Percentiles rank a stretch among this genome's conserved stretches.
Conservation (phyloP, 163 green algal genomes). For the Volvox carteri region DNA sequence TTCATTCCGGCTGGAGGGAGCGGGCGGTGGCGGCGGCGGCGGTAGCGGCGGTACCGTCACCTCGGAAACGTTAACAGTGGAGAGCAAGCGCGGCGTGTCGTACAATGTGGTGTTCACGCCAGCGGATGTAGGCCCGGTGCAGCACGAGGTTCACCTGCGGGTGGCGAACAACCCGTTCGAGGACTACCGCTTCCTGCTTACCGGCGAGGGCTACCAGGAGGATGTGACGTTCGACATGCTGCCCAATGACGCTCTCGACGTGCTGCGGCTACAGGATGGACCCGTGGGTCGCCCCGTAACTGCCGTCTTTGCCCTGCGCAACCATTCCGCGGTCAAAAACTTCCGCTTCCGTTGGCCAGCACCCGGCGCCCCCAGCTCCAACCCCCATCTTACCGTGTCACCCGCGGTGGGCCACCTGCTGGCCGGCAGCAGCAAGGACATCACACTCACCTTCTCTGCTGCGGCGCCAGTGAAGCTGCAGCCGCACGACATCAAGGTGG, state of each 20-base stretch:
- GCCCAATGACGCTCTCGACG: conserved; percentile 70
- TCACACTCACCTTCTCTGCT: conserved; percentile 75
- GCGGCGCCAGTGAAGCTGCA: conserved; percentile 69
- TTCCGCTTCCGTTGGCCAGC: conserved; percentile 78
- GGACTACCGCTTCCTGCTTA: conserved; percentile 67
- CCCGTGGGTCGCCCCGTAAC: conserved; percentile 60
- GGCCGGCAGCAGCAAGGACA: conserved; percentile 70
- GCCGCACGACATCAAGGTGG: conserved; percentile 67
- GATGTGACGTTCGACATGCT: conserved; percentile 81
- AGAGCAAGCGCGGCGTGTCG: conserved; percentile 69
- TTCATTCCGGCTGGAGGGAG: conserved; percentile 72
- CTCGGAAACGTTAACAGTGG: conserved; percentile 69
- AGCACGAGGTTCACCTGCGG: conserved; percentile 66
- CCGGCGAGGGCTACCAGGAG: conserved; percentile 83
- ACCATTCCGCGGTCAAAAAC: conserved; percentile 69
- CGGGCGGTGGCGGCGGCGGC: conserved; percentile 52
- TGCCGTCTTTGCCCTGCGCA: conserved; percentile 73
- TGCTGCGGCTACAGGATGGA: conserved; percentile 79
- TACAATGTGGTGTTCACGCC: conserved; percentile 75
- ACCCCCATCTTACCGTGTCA: conserved; percentile 71
- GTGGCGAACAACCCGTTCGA: conserved; percentile 89
- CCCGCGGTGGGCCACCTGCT: conserved; percentile 80
- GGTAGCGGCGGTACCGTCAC: too few relatives aligned
- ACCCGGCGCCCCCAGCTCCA: conserved; percentile 33
- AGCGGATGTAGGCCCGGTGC: conserved; percentile 53